These are phyloP conservation scores for Nannochloropsis granulata DNA, from an alignment of 108 stramenopile genomes.

Conservation along the genomic window DNA sequence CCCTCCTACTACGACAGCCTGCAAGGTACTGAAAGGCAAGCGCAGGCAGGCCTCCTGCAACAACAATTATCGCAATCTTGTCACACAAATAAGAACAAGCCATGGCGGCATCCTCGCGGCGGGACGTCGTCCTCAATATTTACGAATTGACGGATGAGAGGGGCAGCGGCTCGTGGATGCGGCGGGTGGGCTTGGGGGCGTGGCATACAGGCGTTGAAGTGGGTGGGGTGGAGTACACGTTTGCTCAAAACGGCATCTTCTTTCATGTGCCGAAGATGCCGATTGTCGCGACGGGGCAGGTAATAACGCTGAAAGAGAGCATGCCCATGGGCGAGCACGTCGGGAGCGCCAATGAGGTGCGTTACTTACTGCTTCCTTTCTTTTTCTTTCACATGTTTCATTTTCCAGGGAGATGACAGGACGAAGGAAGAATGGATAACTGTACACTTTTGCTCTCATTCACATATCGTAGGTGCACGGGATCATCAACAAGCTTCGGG, in stretches of 20 bases:
- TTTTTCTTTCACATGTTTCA: no score
- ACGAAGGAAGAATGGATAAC: no score
- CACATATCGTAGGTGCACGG: neutral
- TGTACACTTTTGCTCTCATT: neutral
- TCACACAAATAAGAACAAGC: neutral
- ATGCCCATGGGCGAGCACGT: neutral
- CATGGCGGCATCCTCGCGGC: neutral
- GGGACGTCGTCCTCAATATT: neutral
- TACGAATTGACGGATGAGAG: neutral
- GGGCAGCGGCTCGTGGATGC: neutral
- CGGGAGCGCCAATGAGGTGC: neutral
- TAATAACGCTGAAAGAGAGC: conserved; percentile 1
- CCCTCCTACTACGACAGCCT: no score
- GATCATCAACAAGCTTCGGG: neutral
- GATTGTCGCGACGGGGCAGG: neutral
- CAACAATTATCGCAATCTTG: no score
- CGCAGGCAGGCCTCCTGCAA: no score
- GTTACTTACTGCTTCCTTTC: neutral
- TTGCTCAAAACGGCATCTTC: conserved; percentile 10
- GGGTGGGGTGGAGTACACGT: conserved; percentile 23
- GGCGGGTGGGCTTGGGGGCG: neutral
- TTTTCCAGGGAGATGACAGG: no score
- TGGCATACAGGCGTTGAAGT: neutral
- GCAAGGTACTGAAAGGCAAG: no score
- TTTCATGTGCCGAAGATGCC: neutral